Percentiles rank a stretch among this genome's conserved stretches.
phyloP scores from a whole-genome alignment of 768 basidiomycete genomes.

The Boletus tomentosulus region DNA sequence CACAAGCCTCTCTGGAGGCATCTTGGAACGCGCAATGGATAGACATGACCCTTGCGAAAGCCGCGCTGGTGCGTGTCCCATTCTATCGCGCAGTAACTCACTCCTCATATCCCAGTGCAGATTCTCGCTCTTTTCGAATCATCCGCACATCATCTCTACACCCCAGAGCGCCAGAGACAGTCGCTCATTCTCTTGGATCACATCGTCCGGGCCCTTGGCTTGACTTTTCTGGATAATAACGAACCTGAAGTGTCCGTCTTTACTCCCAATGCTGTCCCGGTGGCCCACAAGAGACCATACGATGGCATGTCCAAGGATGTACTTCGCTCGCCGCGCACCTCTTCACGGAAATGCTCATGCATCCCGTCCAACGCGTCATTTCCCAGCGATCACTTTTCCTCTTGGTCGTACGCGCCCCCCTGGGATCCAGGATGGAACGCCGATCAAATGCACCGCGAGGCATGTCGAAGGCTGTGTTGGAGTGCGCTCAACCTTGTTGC shows the following conservation, averaged over 20 bases:
- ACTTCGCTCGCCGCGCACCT: constrained; percentile 26
- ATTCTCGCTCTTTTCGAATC: constrained; percentile 76
- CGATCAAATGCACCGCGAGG: constrained; percentile 58
- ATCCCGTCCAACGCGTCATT: constrained; percentile 34
- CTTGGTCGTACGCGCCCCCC: constrained; percentile 49
- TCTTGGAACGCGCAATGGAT: constrained; percentile 51
- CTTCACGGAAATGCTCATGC: constrained; percentile 44
- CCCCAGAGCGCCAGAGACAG: constrained; percentile 46
- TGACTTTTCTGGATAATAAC: constrained; percentile 53
- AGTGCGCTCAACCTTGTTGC: constrained; percentile 65
- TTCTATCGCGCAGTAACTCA: neutral
- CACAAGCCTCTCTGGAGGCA: constrained; percentile 49
- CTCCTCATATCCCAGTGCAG: constrained; percentile 34
- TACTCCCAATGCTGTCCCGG: constrained; percentile 47
- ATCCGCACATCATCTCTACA: constrained; percentile 66
- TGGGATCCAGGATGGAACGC: constrained; percentile 61
- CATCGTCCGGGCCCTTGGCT: constrained; percentile 52
- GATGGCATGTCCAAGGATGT: constrained; percentile 25
- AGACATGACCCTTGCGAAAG: constrained; percentile 65
- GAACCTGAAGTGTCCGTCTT: constrained; percentile 54
- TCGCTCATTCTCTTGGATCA: constrained; percentile 60
- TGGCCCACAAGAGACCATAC: constrained; percentile 35
- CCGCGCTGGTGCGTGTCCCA: constrained; percentile 52
- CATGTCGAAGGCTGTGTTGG: constrained; percentile 76
- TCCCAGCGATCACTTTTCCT: constrained; percentile 32